Conservation (phyloP, 1,139 yeast species). For the Yamadazyma songkhlaensis region DNA sequence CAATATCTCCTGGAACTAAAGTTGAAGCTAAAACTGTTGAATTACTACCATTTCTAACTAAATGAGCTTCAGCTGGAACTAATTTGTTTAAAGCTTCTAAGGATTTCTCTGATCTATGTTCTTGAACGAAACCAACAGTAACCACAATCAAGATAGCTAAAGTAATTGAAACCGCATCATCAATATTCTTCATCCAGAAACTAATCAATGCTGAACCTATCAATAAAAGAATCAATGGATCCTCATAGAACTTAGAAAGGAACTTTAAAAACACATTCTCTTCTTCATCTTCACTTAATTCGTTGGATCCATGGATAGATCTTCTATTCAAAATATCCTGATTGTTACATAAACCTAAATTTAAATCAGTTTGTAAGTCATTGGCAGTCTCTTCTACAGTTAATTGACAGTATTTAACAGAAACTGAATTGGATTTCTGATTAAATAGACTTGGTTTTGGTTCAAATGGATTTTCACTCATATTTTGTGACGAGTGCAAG, state of each 20-base stretch:
- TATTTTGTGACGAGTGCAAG: too few species aligned
- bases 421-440: conserved; percentile 33
- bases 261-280: conserved; percentile 71
- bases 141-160: conserved; percentile 88
- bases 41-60: conserved; percentile 74
- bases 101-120: conserved; percentile 89
- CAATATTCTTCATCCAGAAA: conserved; percentile 87
- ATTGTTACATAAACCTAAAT: conserved; percentile 57
- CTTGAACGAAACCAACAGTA: conserved; percentile 94
- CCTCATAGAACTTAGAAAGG: conserved; percentile 75
- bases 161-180: conserved; percentile 87
- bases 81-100: conserved; percentile 85
- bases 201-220: conserved; percentile 86
- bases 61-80: conserved; percentile 91
- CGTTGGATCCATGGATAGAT: conserved; percentile 74
- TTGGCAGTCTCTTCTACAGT: conserved; percentile 59
- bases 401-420: conserved; percentile 54
- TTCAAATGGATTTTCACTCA: conserved; percentile 35
- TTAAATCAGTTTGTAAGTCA: conserved; percentile 59
- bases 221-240: conserved; percentile 80
- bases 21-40: conserved; percentile 79
- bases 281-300: conserved; percentile 68
- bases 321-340: conserved; percentile 74
- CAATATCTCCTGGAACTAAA: conserved; percentile 93
- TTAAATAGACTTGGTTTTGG: conserved; percentile 13